Evolutionary conservation across 192 early-diverging fungal species (phyloP).

Genomic region (Mortierella claussenii): DNA sequence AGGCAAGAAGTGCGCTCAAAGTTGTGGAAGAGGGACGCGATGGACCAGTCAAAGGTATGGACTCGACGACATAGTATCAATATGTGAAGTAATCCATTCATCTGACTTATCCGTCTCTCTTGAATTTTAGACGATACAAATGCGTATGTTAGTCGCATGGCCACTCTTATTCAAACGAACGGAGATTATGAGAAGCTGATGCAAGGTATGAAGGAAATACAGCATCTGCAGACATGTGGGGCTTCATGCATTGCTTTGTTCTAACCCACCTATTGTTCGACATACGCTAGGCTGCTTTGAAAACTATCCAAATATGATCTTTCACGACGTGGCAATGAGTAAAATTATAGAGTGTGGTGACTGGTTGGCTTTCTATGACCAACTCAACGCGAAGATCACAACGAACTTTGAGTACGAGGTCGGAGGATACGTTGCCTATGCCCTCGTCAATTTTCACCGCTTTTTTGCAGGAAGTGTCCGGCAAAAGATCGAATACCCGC

Average conservation of each 20-base stretch:
- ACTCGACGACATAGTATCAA: too few relatives aligned
- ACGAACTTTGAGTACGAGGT: slow-evolving; percentile 66
- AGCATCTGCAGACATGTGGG: not conserved
- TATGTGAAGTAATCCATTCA: slow-evolving; percentile 1
- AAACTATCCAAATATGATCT: slow-evolving; percentile 83
- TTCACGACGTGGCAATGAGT: slow-evolving; percentile 77
- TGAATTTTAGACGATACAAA: slow-evolving; percentile 45
- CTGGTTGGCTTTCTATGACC: slow-evolving; percentile 89
- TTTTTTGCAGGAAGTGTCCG: slow-evolving; percentile 78
- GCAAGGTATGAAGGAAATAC: slow-evolving; percentile 67
- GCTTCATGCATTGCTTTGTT: not conserved
- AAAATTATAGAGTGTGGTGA: slow-evolving; percentile 75
- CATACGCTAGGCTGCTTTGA: slow-evolving; percentile 84
- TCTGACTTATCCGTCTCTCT: too few relatives aligned
- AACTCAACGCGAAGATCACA: slow-evolving; percentile 61
- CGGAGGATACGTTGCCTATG: slow-evolving; percentile 74
- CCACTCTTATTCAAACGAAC: slow-evolving; percentile 63
- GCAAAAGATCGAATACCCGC: slow-evolving; percentile 79
- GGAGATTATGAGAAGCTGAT: slow-evolving; percentile 91
- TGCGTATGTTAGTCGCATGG: slow-evolving; percentile 64
- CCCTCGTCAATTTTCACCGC: slow-evolving; percentile 79
- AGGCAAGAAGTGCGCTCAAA: slow-evolving; percentile 37
- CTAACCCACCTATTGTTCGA: not conserved
- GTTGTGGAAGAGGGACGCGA: slow-evolving; percentile 39
- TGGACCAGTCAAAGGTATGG: slow-evolving; percentile 43